Evolutionary conservation across 495 filamentous ascomycete genomes (phyloP), one percentile per base, ranked within the genome.

Genomic region (Aspergillus sclerotiicarbonarius): DNA sequence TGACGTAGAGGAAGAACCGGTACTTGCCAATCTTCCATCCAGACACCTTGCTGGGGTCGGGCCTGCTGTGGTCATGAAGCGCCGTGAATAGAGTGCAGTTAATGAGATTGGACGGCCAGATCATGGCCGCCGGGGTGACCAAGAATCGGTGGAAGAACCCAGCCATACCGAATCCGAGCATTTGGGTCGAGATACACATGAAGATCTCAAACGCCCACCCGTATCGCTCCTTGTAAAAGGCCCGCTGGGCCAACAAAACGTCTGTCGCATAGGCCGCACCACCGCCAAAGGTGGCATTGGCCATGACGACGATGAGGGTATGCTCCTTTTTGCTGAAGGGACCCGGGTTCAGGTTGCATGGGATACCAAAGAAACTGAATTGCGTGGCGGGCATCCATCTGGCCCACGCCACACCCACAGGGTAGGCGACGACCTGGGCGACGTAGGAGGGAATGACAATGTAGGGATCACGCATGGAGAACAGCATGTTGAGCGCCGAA

Each of bases 291-390:
- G 71, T 71, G 45, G 74, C 74, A 59, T 78, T 78, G 39, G 75
- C 74, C 88, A 90, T 90, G 62, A 90, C 82, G n/a, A 87, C 85
- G 33, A 88, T 84, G 49, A 91, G 76, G 6, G 86, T 76, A 64
- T 91, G 88, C 62, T 90, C 87, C 64, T 91, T 91, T 68, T 89
- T 84, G 69, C 87, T 90, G 75, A 89, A 91, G 6, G 79, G 81
- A 1, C 87, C 86, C 0, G 87, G 87, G 63, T 90, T 90, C 15
- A 90, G 68, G 20, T 77, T 80, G 66, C 77, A 82, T 20, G 74
- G 65, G 32, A 77, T 37, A 9, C 87, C 86, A 56, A 87, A 84
- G 16, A 84, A 66, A 35, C 56, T 75, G 62, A 84, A 76, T 30
- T 74, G 71, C 60, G 72, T 74, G 12, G 70, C 65, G 0, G 88